Conservation (phyloP, 31 red algal genomes). For the Odonthalia washingtoniensis region DNA sequence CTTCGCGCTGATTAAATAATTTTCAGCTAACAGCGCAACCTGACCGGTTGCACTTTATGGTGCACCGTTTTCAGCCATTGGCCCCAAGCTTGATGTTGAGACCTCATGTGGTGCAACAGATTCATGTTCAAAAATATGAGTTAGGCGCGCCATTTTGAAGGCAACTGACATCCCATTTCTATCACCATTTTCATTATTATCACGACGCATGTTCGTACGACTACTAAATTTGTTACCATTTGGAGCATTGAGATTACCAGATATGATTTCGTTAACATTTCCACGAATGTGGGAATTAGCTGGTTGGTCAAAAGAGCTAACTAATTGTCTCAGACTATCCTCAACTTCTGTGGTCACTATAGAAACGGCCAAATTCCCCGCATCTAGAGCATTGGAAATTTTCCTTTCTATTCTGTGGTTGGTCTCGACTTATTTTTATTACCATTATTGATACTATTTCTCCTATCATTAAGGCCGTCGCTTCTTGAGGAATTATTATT, state of each 20-base stretch:
- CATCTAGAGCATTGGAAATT: too few relatives aligned
- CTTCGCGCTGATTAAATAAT: background rate
- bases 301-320: background rate
- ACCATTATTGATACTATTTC: too few relatives aligned
- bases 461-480: too few relatives aligned
- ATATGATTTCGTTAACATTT: background rate
- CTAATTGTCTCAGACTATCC: background rate
- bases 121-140: background rate
- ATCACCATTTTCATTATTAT: background rate
- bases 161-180: background rate
- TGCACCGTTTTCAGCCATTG: background rate
- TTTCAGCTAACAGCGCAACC: background rate
- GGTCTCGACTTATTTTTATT: too few relatives aligned
- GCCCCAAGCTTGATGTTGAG: background rate
- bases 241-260: background rate
- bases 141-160: background rate
- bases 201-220: too few relatives aligned
- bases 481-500: too few relatives aligned
- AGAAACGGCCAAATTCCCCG: background rate
- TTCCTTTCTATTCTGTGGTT: too few relatives aligned
- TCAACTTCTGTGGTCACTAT: background rate
- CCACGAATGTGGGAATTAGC: background rate
- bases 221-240: background rate
- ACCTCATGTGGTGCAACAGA: background rate
- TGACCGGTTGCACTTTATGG: background rate